These are phyloP conservation scores for Kodamaea kaohsiungensis DNA, from an alignment of 805 yeast genomes.

Conservation along the genomic window DNA sequence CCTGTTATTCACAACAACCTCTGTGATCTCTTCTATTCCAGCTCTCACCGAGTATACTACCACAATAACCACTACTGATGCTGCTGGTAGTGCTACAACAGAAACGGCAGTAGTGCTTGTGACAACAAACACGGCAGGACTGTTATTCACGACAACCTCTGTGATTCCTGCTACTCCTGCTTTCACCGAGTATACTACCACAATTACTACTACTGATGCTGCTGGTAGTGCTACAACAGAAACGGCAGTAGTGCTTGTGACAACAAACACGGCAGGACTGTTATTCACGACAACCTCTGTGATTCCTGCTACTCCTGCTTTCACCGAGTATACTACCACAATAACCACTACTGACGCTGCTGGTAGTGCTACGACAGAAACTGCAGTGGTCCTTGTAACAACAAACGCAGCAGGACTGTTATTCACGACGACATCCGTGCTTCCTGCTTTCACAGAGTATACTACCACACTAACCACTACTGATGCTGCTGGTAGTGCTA, in stretches of 20 bases:
- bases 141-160: constrained; percentile 16
- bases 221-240: constrained; percentile 17
- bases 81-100: constrained; percentile 16
- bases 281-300: constrained; percentile 16
- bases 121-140: constrained; percentile 16
- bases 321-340: constrained; percentile 21
- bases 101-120: constrained; percentile 9
- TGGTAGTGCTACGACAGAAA: too few relatives aligned
- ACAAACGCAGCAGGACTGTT: too few relatives aligned
- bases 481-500: too few relatives aligned
- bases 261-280: constrained; percentile 17
- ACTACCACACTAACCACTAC: too few relatives aligned
- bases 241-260: constrained; percentile 21
- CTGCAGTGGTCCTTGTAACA: too few relatives aligned
- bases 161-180: constrained; percentile 3
- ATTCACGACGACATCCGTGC: too few relatives aligned
- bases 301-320: constrained; percentile 4
- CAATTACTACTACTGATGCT: constrained; percentile 15
- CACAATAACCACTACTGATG: constrained; percentile 5
- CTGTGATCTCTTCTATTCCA: constrained; percentile 1
- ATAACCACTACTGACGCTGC: constrained; percentile 15
- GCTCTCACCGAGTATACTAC: constrained; percentile 8
- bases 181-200: constrained; percentile 19
- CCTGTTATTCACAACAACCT: constrained; percentile 16
- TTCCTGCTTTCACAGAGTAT: too few relatives aligned